Evolutionary conservation across 257 asterid species (phyloP), one percentile per base, ranked within the genome.

Genomic region (Nicotiana tabacum): DNA sequence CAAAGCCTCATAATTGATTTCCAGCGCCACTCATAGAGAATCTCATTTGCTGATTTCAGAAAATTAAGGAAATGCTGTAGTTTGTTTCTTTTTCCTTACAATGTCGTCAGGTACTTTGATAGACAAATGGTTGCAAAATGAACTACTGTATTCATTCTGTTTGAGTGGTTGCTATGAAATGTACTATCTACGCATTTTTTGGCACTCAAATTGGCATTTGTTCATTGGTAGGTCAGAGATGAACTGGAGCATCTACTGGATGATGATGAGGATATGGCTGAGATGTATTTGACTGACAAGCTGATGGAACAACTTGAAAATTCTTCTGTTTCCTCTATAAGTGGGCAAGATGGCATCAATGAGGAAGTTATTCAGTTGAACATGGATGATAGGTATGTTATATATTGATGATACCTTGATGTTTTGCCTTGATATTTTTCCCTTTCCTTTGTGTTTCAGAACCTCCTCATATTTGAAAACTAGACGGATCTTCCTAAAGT

Each of bases 231-330:
- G 99, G 99, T 94, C n/a, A 89, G 97, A 81, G 99, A 94, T 86
- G 99, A 96, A 88, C 83, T 96, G 84, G 99, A 96, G 89, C 97
- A 95, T 90, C 89, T 95, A 90, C 94, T 95, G 13, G 98, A 95
- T 39, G 99, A 95, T 69, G 98, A 95, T 53, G 98, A 94, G 57
- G 99, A 95, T 81, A 94, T 95, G 98, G 99, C 98, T 16, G 99
- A 94, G 90, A 95, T 95, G 99, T 95, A 94, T 88, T 89, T 95
- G 84, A 95, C 97, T 9, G 99, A 95, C 13, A 95, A 95, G 88
- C 91, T 91, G 67, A 89, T 90, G 85, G 93, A 88, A 77, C 96
- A 90, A 84, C 98, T 92, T 9, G 97, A 89, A 46, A 82, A 85
- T 77, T 89, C 97, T 11, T 83, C 99, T 24, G 82, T 91, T 82